Conservation (phyloP, 192 early-diverging fungal genomes). For the Chytriomyces sp. region DNA sequence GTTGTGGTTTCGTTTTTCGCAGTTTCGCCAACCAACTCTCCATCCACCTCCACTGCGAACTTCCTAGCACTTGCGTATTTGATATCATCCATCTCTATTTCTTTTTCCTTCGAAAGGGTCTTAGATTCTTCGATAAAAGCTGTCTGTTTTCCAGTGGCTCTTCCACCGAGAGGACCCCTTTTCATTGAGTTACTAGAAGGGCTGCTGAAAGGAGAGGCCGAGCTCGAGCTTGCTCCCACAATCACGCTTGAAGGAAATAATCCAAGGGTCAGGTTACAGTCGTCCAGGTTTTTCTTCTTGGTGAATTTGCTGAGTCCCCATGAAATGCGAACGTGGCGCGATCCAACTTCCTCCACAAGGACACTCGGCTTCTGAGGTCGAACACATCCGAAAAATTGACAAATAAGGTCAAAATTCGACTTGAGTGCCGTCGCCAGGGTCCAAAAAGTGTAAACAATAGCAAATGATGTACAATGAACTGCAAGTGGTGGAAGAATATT, state of each 20-base stretch:
- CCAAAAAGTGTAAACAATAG: conserved; percentile 32
- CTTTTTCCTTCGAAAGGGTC: background rate
- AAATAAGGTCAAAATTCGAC: conserved; percentile 35
- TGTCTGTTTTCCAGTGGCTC: background rate
- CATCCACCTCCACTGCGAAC: conserved; percentile 44
- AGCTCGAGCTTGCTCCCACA: too few relatives aligned
- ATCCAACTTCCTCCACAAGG: conserved; percentile 32
- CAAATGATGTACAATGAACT: conserved; percentile 42
- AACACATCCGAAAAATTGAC: conserved; percentile 37
- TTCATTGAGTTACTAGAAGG: too few relatives aligned
- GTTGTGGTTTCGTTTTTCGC: conserved; percentile 27
- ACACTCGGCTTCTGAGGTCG: conserved; percentile 31
- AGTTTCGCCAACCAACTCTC: conserved; percentile 40
- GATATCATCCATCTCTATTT: background rate
- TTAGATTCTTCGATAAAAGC: background rate
- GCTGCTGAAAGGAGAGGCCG: too few relatives aligned
- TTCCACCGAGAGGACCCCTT: too few relatives aligned
- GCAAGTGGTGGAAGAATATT: conserved; percentile 32
- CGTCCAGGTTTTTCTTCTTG: background rate
- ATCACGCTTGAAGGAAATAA: too few relatives aligned
- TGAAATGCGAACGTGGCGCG: conserved; percentile 22
- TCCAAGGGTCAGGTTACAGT: background rate
- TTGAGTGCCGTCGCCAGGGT: conserved; percentile 24
- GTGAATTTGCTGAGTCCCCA: conserved; percentile 23
- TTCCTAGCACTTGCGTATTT: conserved; percentile 16